Percentiles rank a stretch among this genome's conserved stretches.
phyloP scores from a whole-genome alignment of 2,329 filamentous ascomycete species.

The Sclerotinia subarctica region DNA sequence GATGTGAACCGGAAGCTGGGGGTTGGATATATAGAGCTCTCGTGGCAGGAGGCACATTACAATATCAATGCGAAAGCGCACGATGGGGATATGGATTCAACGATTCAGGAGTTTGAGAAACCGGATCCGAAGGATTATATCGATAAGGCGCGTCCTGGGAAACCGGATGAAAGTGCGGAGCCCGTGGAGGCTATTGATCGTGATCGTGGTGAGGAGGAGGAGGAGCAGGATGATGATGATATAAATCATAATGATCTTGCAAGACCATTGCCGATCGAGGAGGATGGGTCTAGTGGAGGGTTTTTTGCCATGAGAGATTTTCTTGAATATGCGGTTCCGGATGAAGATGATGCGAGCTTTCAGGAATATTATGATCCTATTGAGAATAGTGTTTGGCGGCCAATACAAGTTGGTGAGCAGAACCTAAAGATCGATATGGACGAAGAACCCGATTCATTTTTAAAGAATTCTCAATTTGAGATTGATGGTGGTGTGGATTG shows the following conservation, averaged over 20 bases:
- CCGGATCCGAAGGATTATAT: neutral
- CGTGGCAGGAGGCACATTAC: constrained; percentile 7
- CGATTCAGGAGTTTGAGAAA: neutral
- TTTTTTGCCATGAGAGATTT: constrained; percentile 30
- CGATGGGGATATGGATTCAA: neutral
- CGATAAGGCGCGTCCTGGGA: neutral
- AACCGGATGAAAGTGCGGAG: neutral
- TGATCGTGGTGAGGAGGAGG: neutral
- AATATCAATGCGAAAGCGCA: neutral
- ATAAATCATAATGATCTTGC: neutral
- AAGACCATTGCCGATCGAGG: constrained; percentile 2
- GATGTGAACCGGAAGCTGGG: neutral
- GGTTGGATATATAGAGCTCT: constrained; percentile 9
- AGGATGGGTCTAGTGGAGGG: constrained; percentile 25
- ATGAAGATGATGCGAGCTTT: constrained; percentile 12
- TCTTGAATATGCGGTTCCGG: constrained; percentile 21
- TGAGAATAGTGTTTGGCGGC: constrained; percentile 35
- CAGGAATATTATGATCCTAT: constrained; percentile 23
- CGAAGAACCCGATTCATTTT: constrained; percentile 22
- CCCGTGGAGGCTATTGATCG: neutral
- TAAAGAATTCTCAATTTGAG: constrained; percentile 22
- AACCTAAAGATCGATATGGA: constrained; percentile 29
- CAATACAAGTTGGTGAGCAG: constrained; percentile 30
- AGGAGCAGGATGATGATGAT: neutral
- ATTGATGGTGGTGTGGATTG: constrained; percentile 36